Evolutionary conservation across 345 rosid species (phyloP), one percentile per base, ranked within the genome.

Genomic region (Sonneratia alba): DNA sequence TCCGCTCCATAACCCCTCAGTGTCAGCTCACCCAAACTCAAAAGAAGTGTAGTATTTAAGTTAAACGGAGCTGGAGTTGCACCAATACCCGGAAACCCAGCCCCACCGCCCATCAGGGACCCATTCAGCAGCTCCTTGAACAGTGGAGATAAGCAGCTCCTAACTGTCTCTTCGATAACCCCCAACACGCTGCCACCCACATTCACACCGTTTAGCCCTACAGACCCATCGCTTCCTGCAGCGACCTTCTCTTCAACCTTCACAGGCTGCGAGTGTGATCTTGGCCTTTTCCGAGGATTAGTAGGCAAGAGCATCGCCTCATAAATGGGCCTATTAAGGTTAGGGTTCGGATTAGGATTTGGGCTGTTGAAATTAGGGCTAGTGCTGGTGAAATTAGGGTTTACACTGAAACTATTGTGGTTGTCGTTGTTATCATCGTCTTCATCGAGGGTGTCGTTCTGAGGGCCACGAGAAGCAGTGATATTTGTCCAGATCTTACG

Each of bases 401-500:
- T 70, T 42, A 77, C 73, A 70, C 70, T 78, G 24, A 73, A 55
- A 71, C 56, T 75, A 55, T 71, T 72, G 59, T 76, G 77, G 69
- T 71, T 68, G 67, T 78, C 78, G 45, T 74, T 72, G 76, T 77
- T 84, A 53, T 78, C 85, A 48, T 92, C 99, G 11, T 92, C 97
- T 9, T 89, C 91, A 51, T 92, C 98, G 77, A 91, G 75, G 9
- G 77, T 86, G 40, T 76, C 86, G 59, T 86, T 89, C 76, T 87
- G 91, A 14, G 81, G 84, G 24, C 84, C 89, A 14, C 72, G 22
- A 77, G 78, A 70, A 72, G 82, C 24, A 68, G 71, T 66, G 59
- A 68, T 75, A 70, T 77, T 73, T 43, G 82, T 86, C 99, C 99
- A 95, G 82, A 95, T 95, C 87, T 87, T 95, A 68, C 96, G 84